phyloP scores from a whole-genome alignment of 441 rosid species.

The Bruguiera hainesii region DNA sequence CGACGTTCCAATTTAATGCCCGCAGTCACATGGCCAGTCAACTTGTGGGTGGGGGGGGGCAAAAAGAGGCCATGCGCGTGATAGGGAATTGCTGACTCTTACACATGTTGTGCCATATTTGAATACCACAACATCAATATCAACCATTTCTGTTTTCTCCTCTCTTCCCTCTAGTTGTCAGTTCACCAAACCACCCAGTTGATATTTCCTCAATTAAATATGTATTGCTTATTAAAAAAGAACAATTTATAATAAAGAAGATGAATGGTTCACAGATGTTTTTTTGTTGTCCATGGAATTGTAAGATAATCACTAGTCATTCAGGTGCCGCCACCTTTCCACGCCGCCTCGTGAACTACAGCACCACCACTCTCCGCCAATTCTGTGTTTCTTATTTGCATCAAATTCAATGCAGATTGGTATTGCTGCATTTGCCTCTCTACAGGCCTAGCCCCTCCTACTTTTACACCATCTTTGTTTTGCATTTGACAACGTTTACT shows the following conservation, averaged over 20 bases:
- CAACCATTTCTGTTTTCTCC: too few relatives aligned
- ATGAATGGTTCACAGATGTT: background rate
- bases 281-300: background rate
- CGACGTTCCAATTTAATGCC: slow-evolving; percentile 6
- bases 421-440: background rate
- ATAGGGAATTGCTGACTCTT: slow-evolving; percentile 23
- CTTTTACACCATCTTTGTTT: background rate
- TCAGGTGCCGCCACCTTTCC: slow-evolving; percentile 23
- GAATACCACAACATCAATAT: background rate
- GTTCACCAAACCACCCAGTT: too few relatives aligned
- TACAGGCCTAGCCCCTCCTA: background rate
- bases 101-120: slow-evolving; percentile 1
- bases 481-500: background rate
- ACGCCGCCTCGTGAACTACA: slow-evolving; percentile 26
- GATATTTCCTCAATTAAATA: too few relatives aligned
- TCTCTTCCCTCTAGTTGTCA: too few relatives aligned
- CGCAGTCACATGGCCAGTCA: slow-evolving; percentile 27
- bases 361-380: slow-evolving; percentile 17
- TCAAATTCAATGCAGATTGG: slow-evolving; percentile 23
- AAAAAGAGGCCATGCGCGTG: slow-evolving; percentile 13
- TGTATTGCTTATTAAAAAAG: too few relatives aligned
- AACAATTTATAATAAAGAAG: background rate
- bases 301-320: background rate
- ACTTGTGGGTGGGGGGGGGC: slow-evolving; percentile 22
- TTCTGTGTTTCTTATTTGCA: slow-evolving; percentile 16